Conservation (phyloP, 305 asterid species). For the Solanum hybrid region DNA sequence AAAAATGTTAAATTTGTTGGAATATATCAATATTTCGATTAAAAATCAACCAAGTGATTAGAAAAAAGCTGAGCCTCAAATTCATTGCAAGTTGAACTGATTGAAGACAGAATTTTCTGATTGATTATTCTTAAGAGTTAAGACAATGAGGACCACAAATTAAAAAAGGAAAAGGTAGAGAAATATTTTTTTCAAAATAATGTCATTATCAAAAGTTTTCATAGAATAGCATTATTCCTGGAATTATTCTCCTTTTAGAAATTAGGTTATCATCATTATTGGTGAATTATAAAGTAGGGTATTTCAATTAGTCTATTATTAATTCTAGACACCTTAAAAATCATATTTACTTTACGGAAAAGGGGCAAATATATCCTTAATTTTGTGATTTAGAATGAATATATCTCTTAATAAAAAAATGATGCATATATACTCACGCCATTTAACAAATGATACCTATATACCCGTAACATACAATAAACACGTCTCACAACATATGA, state of each 20-base stretch:
- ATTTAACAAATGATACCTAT: background rate
- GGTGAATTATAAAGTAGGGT: background rate
- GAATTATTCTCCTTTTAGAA: background rate
- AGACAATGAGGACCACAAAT: background rate
- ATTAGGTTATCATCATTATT: background rate
- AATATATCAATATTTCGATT: background rate
- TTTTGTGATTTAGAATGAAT: background rate
- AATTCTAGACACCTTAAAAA: background rate
- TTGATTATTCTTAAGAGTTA: background rate
- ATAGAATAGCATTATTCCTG: background rate
- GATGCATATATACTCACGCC: too few species aligned
- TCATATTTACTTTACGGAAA: background rate
- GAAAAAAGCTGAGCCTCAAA: background rate
- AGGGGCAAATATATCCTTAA: background rate
- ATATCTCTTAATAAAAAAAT: too few species aligned
- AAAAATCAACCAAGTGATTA: too few species aligned
- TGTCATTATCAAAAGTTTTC: background rate
- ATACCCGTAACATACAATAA: too few species aligned
- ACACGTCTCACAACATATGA: background rate
- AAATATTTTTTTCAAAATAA: too few species aligned
- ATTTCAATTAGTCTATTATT: background rate
- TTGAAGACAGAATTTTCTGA: background rate
- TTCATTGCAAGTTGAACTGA: background rate
- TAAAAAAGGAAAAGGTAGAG: too few species aligned
- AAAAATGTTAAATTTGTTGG: background rate